These are phyloP conservation scores for Cryphonectria nitschkei DNA, from an alignment of 2,329 filamentous ascomycete genomes.

Conservation along the genomic window DNA sequence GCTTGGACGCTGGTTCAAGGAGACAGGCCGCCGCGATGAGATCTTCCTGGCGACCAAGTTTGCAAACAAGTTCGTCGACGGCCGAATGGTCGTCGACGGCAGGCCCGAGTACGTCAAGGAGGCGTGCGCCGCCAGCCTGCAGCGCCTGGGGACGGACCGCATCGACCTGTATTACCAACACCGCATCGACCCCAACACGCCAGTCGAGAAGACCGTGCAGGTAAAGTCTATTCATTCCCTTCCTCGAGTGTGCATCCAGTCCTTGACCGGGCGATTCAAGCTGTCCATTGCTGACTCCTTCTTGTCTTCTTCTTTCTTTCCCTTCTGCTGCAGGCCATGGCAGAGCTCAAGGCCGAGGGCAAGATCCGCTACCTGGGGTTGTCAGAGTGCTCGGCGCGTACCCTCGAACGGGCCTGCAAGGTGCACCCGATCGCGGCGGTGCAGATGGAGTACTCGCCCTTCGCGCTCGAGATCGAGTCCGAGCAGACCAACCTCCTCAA, in stretches of 20 bases:
- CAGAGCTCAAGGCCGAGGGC: conserved; percentile 50
- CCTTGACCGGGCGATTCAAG: not conserved
- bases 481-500: conserved; percentile 49
- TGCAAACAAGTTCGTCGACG: conserved; percentile 33
- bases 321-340: conserved; percentile 43
- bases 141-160: conserved; percentile 51
- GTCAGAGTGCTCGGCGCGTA: conserved; percentile 49
- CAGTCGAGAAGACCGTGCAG: conserved; percentile 50
- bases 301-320: not conserved
- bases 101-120: conserved; percentile 35
- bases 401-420: conserved; percentile 51
- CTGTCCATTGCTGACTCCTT: not conserved
- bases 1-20: conserved; percentile 49
- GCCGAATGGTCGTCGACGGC: conserved; percentile 31
- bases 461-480: conserved; percentile 61
- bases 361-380: conserved; percentile 57
- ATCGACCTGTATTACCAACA: conserved; percentile 59
- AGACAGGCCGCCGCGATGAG: conserved; percentile 45
- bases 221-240: not conserved
- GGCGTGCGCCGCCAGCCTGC: conserved; percentile 42
- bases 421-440: conserved; percentile 53
- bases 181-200: conserved; percentile 49
- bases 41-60: conserved; percentile 52
- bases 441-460: conserved; percentile 57
- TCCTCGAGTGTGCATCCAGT: not conserved